A percentile compares a stretch with the other conserved stretches of the same genome.
Conservation (phyloP, 2,329 filamentous ascomycete species). For the Cytospora piceae region DNA sequence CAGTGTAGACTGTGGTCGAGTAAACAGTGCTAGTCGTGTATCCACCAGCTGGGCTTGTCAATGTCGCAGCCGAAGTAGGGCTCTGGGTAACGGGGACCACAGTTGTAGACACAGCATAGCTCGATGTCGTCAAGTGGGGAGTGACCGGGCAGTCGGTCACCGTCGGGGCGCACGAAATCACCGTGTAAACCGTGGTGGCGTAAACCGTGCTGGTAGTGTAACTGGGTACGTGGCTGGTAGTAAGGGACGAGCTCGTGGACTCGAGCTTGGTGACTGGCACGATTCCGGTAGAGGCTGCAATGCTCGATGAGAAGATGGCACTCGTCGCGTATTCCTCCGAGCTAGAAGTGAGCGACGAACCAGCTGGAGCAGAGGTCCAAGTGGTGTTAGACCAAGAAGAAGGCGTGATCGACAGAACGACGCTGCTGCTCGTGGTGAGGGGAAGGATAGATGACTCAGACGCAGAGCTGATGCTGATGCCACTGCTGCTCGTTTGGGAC, state of each 20-base stretch:
- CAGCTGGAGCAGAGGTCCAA: conserved; percentile 19
- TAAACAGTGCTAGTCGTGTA: conserved; percentile 45
- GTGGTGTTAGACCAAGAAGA: conserved; percentile 19
- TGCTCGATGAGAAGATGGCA: conserved; percentile 23
- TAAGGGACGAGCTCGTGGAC: not conserved
- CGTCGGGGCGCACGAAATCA: conserved; percentile 57
- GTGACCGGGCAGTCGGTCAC: conserved; percentile 50
- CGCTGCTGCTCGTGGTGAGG: conserved; percentile 18
- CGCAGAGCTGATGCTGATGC: conserved; percentile 7
- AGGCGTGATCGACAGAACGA: conserved; percentile 19
- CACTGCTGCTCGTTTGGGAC: not conserved
- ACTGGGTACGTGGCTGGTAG: conserved; percentile 8
- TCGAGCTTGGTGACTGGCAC: conserved; percentile 16
- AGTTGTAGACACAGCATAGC: conserved; percentile 45
- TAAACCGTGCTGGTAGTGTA: conserved; percentile 45
- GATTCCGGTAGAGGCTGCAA: conserved; percentile 10
- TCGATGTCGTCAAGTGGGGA: conserved; percentile 46
- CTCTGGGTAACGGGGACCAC: conserved; percentile 54
- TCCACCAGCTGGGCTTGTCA: conserved; percentile 1
- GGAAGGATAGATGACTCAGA: not conserved
- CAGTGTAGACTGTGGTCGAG: conserved; percentile 52
- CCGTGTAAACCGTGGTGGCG: conserved; percentile 52
- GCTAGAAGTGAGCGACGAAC: conserved; percentile 38
- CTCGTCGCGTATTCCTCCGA: conserved; percentile 21
- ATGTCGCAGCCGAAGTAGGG: conserved; percentile 39